A percentile compares a stretch with the other conserved stretches of the same genome.
These are phyloP conservation scores for Primulina tabacum DNA, from an alignment of 257 asterid species.

Conservation along the genomic window DNA sequence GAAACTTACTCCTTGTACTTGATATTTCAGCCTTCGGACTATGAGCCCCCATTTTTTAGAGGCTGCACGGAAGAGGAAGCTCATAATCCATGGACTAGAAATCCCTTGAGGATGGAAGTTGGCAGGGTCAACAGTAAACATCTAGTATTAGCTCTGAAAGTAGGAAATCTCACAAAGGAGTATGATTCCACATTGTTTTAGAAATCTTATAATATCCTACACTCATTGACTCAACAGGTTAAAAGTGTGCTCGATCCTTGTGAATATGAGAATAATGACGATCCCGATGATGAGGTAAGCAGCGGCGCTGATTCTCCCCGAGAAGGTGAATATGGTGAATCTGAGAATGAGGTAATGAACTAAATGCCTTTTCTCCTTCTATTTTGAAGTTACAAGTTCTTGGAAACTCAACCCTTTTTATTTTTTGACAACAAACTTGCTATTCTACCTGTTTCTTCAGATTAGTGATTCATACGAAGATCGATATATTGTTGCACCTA, in stretches of 20 bases:
- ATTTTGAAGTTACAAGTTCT: slow-evolving; percentile 20
- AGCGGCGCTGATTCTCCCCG: slow-evolving; percentile 64
- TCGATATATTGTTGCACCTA: slow-evolving; percentile 62
- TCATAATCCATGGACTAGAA: slow-evolving; percentile 71
- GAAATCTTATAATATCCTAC: slow-evolving; percentile 9
- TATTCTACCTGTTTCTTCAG: slow-evolving; percentile 39
- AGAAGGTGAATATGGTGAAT: slow-evolving; percentile 48
- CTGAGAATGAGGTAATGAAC: slow-evolving; percentile 69
- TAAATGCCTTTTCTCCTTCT: slow-evolving; percentile 15
- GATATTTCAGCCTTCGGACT: slow-evolving; percentile 84
- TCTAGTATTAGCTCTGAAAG: slow-evolving; percentile 82
- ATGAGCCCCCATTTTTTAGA: slow-evolving; percentile 93
- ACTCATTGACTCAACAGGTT: slow-evolving; percentile 51
- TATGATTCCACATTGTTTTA: slow-evolving; percentile 17
- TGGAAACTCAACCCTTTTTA: background rate
- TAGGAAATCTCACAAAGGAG: slow-evolving; percentile 26
- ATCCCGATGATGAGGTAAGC: slow-evolving; percentile 58
- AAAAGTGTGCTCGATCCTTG: slow-evolving; percentile 95
- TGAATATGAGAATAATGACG: slow-evolving; percentile 75
- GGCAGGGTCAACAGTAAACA: slow-evolving; percentile 91
- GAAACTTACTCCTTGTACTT: slow-evolving; percentile 19
- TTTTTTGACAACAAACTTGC: slow-evolving; percentile 20
- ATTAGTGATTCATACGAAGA: slow-evolving; percentile 70
- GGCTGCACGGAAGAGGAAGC: slow-evolving; percentile 87
- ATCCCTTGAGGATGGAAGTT: slow-evolving; percentile 84